Percentiles rank a stretch among this genome's conserved stretches.
Evolutionary conservation across 768 basidiomycete genomes (phyloP).

Genomic region (Mycena sanguinolenta): DNA sequence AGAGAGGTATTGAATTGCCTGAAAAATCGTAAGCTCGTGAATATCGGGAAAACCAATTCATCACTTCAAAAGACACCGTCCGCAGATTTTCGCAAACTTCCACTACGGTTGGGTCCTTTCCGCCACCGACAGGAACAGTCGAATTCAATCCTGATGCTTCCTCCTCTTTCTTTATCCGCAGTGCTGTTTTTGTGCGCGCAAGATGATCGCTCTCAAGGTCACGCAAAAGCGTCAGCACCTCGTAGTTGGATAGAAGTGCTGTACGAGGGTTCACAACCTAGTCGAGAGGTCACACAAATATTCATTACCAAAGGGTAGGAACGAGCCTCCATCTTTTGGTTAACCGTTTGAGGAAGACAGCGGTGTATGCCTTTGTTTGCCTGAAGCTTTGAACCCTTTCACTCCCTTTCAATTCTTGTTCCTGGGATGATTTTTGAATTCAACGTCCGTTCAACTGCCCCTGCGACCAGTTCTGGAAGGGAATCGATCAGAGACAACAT

Average conservation of each 20-base stretch:
- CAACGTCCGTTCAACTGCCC: too few relatives aligned
- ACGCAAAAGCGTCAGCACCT: constrained; percentile 84
- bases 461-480: too few relatives aligned
- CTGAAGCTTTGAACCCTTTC: background rate
- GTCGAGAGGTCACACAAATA: constrained; percentile 20
- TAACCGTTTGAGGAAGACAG: background rate
- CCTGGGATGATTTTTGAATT: too few relatives aligned
- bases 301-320: constrained; percentile 5
- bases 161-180: constrained; percentile 85
- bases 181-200: constrained; percentile 74
- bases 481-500: too few relatives aligned
- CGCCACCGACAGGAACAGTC: constrained; percentile 37
- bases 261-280: constrained; percentile 80
- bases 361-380: constrained; percentile 7
- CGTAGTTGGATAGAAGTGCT: constrained; percentile 90
- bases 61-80: constrained; percentile 88
- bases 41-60: constrained; percentile 29
- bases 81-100: constrained; percentile 85
- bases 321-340: constrained; percentile 37
- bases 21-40: constrained; percentile 6
- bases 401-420: too few relatives aligned
- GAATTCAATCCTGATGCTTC: constrained; percentile 58
- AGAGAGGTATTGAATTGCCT: constrained; percentile 91
- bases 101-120: constrained; percentile 53
- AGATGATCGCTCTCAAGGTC: constrained; percentile 83